A percentile compares a stretch with the other conserved stretches of the same genome.
Evolutionary conservation across 2,329 filamentous ascomycete genomes (phyloP).

Genomic region (Teratosphaeria zuluensis): DNA sequence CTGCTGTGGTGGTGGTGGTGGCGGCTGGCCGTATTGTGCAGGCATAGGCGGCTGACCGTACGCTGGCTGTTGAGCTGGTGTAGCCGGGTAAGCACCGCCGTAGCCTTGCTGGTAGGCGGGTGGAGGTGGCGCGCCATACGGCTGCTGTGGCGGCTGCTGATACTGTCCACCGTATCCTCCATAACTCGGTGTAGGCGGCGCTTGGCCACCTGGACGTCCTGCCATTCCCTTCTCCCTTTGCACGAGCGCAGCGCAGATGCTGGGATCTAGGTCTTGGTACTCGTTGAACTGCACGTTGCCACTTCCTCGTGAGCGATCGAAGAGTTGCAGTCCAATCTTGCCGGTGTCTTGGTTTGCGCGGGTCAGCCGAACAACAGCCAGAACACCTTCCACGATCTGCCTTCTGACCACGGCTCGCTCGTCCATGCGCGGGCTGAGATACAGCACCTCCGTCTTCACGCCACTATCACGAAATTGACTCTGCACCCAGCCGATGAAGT

Average conservation of each 20-base stretch:
- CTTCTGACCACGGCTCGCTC: conserved; percentile 71
- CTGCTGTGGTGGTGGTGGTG: conserved; percentile 15
- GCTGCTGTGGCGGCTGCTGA: conserved; percentile 6
- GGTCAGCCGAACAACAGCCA: conserved; percentile 67
- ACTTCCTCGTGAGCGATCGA: conserved; percentile 64
- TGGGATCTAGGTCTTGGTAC: conserved; percentile 72
- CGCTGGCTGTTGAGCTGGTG: conserved; percentile 6
- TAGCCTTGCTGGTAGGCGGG: conserved; percentile 9
- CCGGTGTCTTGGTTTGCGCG: conserved; percentile 56
- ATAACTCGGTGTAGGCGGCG: conserved; percentile 26
- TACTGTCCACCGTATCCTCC: conserved; percentile 15
- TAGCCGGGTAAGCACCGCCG: conserved; percentile 12
- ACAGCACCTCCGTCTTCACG: conserved; percentile 68
- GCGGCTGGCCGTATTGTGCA: conserved; percentile 10
- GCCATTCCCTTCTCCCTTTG: conserved; percentile 52
- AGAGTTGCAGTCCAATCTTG: conserved; percentile 74
- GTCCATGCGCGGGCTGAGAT: conserved; percentile 65
- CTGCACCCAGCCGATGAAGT: conserved; percentile 78
- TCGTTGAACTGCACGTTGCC: conserved; percentile 76
- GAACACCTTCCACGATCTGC: conserved; percentile 80
- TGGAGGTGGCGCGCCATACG: not conserved
- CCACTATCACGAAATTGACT: conserved; percentile 61
- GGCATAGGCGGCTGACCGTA: conserved; percentile 1
- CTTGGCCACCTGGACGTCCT: conserved; percentile 19
- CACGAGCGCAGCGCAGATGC: conserved; percentile 71